These are phyloP conservation scores for Leccinum insolens DNA, from an alignment of 1,284 basidiomycete species.

Conservation along the genomic window DNA sequence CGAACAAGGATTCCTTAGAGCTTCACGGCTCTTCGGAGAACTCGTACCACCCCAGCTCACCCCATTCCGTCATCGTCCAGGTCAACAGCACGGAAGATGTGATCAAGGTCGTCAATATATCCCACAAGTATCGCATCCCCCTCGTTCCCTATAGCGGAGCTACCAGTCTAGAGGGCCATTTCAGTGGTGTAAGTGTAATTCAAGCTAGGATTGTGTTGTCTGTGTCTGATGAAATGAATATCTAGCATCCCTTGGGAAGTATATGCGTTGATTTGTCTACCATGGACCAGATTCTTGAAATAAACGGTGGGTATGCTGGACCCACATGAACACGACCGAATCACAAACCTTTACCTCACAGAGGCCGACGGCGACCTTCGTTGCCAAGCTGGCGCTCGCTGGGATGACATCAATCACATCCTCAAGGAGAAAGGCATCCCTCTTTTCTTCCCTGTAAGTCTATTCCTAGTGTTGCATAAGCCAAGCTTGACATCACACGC, in stretches of 20 bases:
- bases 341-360: constrained; percentile 21
- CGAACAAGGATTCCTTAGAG: constrained; percentile 50
- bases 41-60: constrained; percentile 66
- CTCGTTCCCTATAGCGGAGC: constrained; percentile 63
- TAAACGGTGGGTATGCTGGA: constrained; percentile 40
- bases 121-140: constrained; percentile 56
- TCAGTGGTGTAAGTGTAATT: constrained; percentile 38
- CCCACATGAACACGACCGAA: background rate
- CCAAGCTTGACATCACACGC: background rate
- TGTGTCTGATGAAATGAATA: background rate
- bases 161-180: constrained; percentile 58
- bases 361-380: constrained; percentile 71
- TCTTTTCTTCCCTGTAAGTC: constrained; percentile 68
- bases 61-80: constrained; percentile 65
- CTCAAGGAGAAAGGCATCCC: constrained; percentile 71
- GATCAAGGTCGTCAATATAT: constrained; percentile 57
- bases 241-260: constrained; percentile 51
- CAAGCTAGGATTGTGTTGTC: background rate
- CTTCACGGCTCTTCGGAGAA: constrained; percentile 68
- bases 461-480: background rate
- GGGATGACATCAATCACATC: constrained; percentile 86
- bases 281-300: constrained; percentile 65
- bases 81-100: constrained; percentile 57
- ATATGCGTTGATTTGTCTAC: constrained; percentile 69
- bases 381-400: constrained; percentile 82